Percentiles rank a stretch among this genome's conserved stretches.
Conservation (phyloP, 495 filamentous ascomycete species). For the Podospora didyma region DNA sequence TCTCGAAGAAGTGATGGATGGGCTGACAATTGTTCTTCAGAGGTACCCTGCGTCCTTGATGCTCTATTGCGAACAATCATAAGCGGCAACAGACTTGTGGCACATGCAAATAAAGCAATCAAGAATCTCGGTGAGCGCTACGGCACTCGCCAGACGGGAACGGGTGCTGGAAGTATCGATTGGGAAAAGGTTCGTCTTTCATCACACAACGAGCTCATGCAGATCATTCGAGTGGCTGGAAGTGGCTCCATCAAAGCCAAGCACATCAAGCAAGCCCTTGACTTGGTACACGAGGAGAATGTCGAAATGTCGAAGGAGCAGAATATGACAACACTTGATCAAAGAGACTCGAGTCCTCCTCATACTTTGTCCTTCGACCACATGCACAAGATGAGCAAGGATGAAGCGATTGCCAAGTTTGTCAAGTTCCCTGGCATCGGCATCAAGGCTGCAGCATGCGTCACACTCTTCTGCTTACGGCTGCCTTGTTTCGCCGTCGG, state of each 20-base stretch:
- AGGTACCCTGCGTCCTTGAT: slow-evolving; percentile 89
- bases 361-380: background rate
- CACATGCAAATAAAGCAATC: slow-evolving; percentile 65
- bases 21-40: no score
- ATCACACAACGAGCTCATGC: slow-evolving; percentile 56
- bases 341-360: background rate
- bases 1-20: no score
- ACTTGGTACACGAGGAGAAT: slow-evolving; percentile 72
- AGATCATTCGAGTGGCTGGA: slow-evolving; percentile 72
- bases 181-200: slow-evolving; percentile 78
- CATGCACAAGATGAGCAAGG: slow-evolving; percentile 38
- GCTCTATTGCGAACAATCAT: slow-evolving; percentile 79
- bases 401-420: slow-evolving; percentile 68
- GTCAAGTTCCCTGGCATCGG: slow-evolving; percentile 76
- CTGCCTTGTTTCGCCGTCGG: slow-evolving; percentile 80
- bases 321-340: slow-evolving; percentile 16
- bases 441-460: slow-evolving; percentile 83
- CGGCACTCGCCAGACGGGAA: slow-evolving; percentile 43
- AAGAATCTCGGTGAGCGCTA: slow-evolving; percentile 66
- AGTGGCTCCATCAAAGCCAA: slow-evolving; percentile 63
- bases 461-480: slow-evolving; percentile 73
- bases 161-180: slow-evolving; percentile 68
- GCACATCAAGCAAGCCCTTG: slow-evolving; percentile 75
- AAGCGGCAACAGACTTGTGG: slow-evolving; percentile 68
- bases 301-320: slow-evolving; percentile 6